Base-by-base conservation (phyloP, 805 yeast species). In the Barnettozyma populi region DNA sequence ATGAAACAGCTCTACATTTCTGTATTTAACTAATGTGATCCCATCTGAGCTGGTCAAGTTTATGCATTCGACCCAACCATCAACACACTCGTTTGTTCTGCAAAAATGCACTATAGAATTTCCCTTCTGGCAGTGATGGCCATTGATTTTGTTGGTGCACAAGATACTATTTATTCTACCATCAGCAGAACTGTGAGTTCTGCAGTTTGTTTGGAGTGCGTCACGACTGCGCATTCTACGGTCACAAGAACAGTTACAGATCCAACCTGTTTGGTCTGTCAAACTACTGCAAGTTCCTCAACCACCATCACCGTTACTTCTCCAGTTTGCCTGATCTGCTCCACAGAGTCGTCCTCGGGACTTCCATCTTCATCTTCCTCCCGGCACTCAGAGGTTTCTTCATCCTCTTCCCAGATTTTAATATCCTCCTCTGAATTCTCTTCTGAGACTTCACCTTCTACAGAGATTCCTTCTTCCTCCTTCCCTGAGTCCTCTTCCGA, bases 401-500 rank as follows among this genome's bases (percentile, higher is more conserved):
- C 47, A 3, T 21, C 37, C 18, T 23, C 25, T 8, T 23, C 43
- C n/a, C n/a, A n/a, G n/a, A n/a, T n/a, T n/a, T n/a, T n/a, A n/a
- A n/a, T n/a, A n/a, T n/a, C n/a, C 2, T 37, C 43, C n/a, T 27
- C 24, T 19, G 29, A 23, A 19, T 45, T 36, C 29, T 24, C 25
- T 23, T 23, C 8, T 23, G 8, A 23, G 25, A 23, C 25, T 9
- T 39, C 43, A 6, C 36, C 25, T 23, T 23, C 25, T 23, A 6
- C 25, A 23, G 25, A 23, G 25, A 8, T 23, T 23, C 25, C 25
- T 23, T 23, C 25, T 23, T 23, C 25, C n/a, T n/a, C n/a, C n/a
- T n/a, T n/a, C n/a, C n/a, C n/a, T n/a, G n/a, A n/a, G n/a, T 37
- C 48, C 9, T 24, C 41, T 40, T 31, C 43, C 21, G 27, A 21